Base-by-base conservation (phyloP, 129 eudicot genomes). In the Dittrichia graveolens region DNA sequence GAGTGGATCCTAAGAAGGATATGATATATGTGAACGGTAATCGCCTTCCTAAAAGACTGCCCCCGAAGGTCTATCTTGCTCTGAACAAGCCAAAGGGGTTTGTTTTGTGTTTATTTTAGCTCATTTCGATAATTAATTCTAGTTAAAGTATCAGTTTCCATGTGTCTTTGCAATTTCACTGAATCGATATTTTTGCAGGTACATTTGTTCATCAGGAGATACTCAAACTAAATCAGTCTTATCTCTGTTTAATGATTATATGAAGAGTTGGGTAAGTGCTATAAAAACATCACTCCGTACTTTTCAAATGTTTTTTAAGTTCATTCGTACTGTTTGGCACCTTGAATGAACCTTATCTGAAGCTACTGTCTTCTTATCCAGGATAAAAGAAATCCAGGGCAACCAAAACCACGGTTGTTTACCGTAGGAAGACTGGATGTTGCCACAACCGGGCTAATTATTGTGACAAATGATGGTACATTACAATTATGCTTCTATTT, bases 1-100 rank as follows among this genome's bases (percentile, higher is more conserved):
- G 57, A 83, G 99, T 94, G 47, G 97, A 94, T 84, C 99, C 99
- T 42, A 91, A 71, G 18, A 85, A 69, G 78, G 99, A 94, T 82
- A 68, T 86, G 48, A 90, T 94, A 40, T 94, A 94, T 83, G 99
- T 94, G n/a, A 90, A 94, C 24, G 99, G 99, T 48, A 88, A 59
- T 66, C 97, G 99, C 13, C 90, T 94, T 68, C 85, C 97, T 12
- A 94, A 90, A 86, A 94, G 82, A 71, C 83, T 94, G 79, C 97
- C 99, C 56, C 91, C 96, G 1, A 94, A 90, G 87, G 91, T 94
- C 53, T 90, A 94, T 83, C 83, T 94, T 75, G 99, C 99, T 50
- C 74, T 94, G 57, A 94, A 94, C 96, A 94, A 94, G 91, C 99
- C 99, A 62, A 94, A 94, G 83, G 99, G 99, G 98, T 93, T 73